Base-by-base conservation (phyloP, 108 stramenopile genomes). In the Nitzschia palea region DNA sequence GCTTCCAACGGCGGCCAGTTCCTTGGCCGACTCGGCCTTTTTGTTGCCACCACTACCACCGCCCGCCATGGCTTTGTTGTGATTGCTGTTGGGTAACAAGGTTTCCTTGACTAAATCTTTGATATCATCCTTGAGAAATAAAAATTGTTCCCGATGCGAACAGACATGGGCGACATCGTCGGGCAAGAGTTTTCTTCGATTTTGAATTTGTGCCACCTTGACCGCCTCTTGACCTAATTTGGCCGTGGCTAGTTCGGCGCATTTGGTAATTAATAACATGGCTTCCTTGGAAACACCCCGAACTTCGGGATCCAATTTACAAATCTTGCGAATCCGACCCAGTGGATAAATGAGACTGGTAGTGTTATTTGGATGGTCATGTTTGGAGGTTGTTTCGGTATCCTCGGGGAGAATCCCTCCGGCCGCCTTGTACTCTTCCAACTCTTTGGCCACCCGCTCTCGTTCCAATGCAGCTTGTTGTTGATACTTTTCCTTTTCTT, bases 241-340 rank as follows among this genome's bases (percentile, higher is more conserved):
- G 34, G 44, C 55, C 9, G 78, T 67, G 67, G 83, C 83, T 12
- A 94, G 55, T 78, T 97, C 94, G 0, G 94, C 77, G 3, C 90
- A 87, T 59, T 93, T 89, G 51, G 89, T 77, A 14, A 97, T 75
- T 15, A 95, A 66, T 65, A 82, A 33, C 29, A 85, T 51, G 6
- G 90, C 90, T 82, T 95, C 94, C 56, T 94, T 95, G 66, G 82
- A 81, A 9, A 97, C 63, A 0, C 80, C 80, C 23, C 76, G 77
- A 17, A 95, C 89, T 44, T 97, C 94, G 0, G 88, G 84, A 79
- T 97, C 96, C 28, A 95, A 64, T 70, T 89, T 90, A 69, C 87
- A 81, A 51, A 94, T 93, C 60, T 90, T 94, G n/a, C 89, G 86
- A 53, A 94, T 81, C 10, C 93, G 81, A 9, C 84, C 92, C 14